Base-by-base conservation (phyloP, 176 grass and related monocot species). In the Musa itinerans region DNA sequence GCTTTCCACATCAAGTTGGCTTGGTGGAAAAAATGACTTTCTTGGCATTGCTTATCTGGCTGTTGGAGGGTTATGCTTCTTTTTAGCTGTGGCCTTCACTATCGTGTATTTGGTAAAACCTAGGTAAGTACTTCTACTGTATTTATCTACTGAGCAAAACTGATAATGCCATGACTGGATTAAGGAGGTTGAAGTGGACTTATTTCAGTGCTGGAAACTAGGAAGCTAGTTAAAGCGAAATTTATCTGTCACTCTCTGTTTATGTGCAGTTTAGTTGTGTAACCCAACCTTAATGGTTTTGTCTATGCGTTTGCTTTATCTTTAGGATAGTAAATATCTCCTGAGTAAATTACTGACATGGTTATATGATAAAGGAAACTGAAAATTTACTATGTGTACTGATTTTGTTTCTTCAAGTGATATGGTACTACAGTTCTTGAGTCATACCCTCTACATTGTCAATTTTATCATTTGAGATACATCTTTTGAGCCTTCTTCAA, bases 11-110 rank as follows among this genome's bases (percentile, higher is more conserved):
- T 50, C 89, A 1, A 78, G 83, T n/a, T 53, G 77, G 83, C 83
- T 92, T 29, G 89, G 89, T 8, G 89, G 86, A 12, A 83, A 82
- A 69, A 92, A 86, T 82, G 11, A 63, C 2, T 92, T 92, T 81
- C 81, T 92, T 3, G 89, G 89, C 20, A 78, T 49, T 11, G 89
- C 81, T 1, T 92, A 92, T 48, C 75, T 84, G 0, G 12, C 80
- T 11, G 50, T 86, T 69, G 89, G 89, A 68, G 58, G 87, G 16
- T 58, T 79, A n/a, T 89, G 83, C 83, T 83, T 86, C 23, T 63
- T 86, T n/a, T 71, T 92, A 23, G 83, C 86, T 24, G 24, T 75
- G 13, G 22, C 87, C 1, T 84, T 89, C 26, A 80, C 89, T 8
- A 12, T 89, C 61, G 23, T 89, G 70, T 80, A 62, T 67, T 54